phyloP scores from a whole-genome alignment of 768 basidiomycete genomes.

The Cyathus striatus region DNA sequence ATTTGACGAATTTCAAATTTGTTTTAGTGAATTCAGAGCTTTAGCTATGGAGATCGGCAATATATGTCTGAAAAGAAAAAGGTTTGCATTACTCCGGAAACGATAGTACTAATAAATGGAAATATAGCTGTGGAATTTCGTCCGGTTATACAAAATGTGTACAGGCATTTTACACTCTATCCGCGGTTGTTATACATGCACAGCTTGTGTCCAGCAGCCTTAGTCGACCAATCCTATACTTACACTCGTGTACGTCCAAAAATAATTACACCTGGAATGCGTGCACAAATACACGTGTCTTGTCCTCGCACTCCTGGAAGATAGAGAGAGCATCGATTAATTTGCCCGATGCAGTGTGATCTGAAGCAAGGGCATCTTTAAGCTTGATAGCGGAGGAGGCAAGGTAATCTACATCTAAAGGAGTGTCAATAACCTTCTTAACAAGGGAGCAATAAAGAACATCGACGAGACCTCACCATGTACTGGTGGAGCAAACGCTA shows the following conservation, averaged over 20 bases:
- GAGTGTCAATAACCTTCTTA: not conserved
- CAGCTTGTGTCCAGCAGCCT: no score
- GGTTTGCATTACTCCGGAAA: no score
- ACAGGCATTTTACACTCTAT: no score
- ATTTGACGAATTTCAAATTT: no score
- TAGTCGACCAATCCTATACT: no score
- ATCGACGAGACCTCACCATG: not conserved
- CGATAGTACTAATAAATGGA: no score
- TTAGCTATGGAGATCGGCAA: no score
- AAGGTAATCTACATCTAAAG: constrained; percentile 24
- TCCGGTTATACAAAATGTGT: no score
- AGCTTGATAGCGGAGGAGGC: constrained; percentile 25
- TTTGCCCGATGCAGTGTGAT: constrained; percentile 35
- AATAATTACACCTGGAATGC: not conserved
- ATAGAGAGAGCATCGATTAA: constrained; percentile 38
- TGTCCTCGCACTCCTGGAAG: constrained; percentile 37
- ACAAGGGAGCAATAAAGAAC: constrained; percentile 2
- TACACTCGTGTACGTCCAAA: not conserved
- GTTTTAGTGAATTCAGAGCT: no score
- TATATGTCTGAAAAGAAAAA: no score
- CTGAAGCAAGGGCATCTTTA: constrained; percentile 26
- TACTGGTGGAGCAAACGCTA: not conserved
- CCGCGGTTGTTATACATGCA: no score
- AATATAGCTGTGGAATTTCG: no score
- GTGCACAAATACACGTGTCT: constrained; percentile 24